phyloP scores from a whole-genome alignment of 768 basidiomycete genomes.

The Lyophyllum shimeji region DNA sequence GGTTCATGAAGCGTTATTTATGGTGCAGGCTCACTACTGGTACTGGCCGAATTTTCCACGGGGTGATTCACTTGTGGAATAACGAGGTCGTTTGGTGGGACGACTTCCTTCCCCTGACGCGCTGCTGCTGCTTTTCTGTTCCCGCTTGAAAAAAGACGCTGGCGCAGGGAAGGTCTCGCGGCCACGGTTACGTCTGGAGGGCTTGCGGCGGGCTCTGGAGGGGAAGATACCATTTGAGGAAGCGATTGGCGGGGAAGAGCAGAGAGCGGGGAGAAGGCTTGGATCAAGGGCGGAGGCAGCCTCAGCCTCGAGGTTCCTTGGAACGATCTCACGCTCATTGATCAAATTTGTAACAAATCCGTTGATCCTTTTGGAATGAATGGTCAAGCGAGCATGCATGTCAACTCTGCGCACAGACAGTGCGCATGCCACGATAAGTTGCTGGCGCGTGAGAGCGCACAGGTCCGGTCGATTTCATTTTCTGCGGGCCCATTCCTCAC shows the following conservation, averaged over 20 bases:
- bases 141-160: slow-evolving; percentile 30
- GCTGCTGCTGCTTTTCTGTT: slow-evolving; percentile 19
- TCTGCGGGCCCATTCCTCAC: no score
- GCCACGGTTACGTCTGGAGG: slow-evolving; percentile 10
- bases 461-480: no score
- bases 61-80: slow-evolving; percentile 17
- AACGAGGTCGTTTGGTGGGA: slow-evolving; percentile 12
- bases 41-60: slow-evolving; percentile 23
- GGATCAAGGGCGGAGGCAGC: slow-evolving; percentile 1
- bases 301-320: slow-evolving; percentile 7
- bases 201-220: slow-evolving; percentile 12
- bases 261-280: slow-evolving; percentile 8
- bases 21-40: slow-evolving; percentile 22
- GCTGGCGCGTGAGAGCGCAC: no score
- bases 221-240: slow-evolving; percentile 8
- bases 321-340: slow-evolving; percentile 12
- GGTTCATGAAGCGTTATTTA: not conserved
- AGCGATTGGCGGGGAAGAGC: slow-evolving; percentile 1
- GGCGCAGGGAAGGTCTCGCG: slow-evolving; percentile 29
- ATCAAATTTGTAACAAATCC: not conserved
- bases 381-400: no score
- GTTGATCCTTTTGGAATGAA: not conserved
- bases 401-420: no score
- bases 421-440: no score
- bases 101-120: slow-evolving; percentile 18